Percentiles rank a stretch among this genome's conserved stretches.
Conservation (phyloP, 495 filamentous ascomycete species). For the Staphylotrichum tortipilum region DNA sequence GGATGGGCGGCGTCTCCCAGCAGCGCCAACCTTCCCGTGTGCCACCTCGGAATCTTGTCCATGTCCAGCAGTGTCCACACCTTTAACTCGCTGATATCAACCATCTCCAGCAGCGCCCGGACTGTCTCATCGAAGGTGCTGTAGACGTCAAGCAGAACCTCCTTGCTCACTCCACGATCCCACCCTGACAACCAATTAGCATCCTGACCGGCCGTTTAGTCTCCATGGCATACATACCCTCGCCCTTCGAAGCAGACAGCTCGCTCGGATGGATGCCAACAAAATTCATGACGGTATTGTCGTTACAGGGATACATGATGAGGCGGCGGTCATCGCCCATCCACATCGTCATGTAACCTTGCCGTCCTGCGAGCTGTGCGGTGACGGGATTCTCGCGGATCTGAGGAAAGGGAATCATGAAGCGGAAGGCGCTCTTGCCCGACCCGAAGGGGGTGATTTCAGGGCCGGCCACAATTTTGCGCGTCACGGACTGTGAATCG, state of each 20-base stretch:
- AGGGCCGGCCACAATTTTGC: not conserved
- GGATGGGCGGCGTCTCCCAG: constrained; percentile 57
- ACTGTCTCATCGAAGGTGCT: constrained; percentile 40
- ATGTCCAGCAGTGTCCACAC: constrained; percentile 52
- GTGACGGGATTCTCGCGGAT: constrained; percentile 40
- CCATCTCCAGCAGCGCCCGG: constrained; percentile 35
- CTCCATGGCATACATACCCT: constrained; percentile 5
- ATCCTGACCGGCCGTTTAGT: not conserved
- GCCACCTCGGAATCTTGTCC: constrained; percentile 43
- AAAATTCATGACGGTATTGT: constrained; percentile 49
- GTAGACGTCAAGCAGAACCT: constrained; percentile 40
- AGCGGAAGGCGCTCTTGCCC: constrained; percentile 52
- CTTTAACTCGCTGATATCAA: constrained; percentile 39
- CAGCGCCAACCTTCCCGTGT: constrained; percentile 39
- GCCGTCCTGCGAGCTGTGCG: constrained; percentile 24
- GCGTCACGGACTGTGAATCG: constrained; percentile 10
- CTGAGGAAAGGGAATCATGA: constrained; percentile 39
- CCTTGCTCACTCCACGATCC: constrained; percentile 37
- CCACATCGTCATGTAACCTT: constrained; percentile 41
- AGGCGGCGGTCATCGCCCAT: constrained; percentile 40
- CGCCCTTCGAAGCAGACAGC: constrained; percentile 17
- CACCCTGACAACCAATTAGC: constrained; percentile 22
- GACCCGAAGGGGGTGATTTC: constrained; percentile 8
- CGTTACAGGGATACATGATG: constrained; percentile 48
- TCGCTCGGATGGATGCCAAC: constrained; percentile 47